Evolutionary conservation across 2,329 filamentous ascomycete species (phyloP).

Genomic region (Paraconiothyrium sp.): DNA sequence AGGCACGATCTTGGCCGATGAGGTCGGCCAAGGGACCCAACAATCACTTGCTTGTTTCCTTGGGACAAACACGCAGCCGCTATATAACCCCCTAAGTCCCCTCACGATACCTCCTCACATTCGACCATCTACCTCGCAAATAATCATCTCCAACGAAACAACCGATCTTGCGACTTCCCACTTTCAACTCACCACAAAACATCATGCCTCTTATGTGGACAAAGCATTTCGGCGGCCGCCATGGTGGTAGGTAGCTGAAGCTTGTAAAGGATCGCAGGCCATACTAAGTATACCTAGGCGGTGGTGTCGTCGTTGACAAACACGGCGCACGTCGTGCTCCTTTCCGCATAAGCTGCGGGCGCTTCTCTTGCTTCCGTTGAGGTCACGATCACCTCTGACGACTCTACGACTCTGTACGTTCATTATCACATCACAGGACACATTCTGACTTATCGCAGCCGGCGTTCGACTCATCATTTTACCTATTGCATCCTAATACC

Average conservation of each 20-base stretch:
- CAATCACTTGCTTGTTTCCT: constrained; percentile 12
- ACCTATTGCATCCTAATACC: constrained; percentile 17
- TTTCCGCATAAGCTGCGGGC: constrained; percentile 60
- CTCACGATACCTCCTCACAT: neutral
- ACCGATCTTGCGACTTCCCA: neutral
- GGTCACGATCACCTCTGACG: constrained; percentile 23
- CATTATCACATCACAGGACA: no score
- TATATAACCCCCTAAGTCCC: constrained; percentile 4
- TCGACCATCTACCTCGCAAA: constrained; percentile 9
- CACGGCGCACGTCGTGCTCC: constrained; percentile 62
- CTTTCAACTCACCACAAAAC: constrained; percentile 22
- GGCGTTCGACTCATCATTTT: constrained; percentile 6
- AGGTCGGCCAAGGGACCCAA: constrained; percentile 14
- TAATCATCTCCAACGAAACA: neutral
- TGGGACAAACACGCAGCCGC: neutral
- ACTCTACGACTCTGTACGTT: constrained; percentile 38
- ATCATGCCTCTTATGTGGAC: constrained; percentile 60
- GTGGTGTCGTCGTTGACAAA: constrained; percentile 61
- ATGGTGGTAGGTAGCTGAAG: constrained; percentile 48
- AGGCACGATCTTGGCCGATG: neutral
- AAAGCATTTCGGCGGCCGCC: constrained; percentile 55
- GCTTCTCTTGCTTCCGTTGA: constrained; percentile 64
- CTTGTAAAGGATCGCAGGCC: neutral
- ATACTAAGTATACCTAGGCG: constrained; percentile 50
- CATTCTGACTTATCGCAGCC: neutral